These are phyloP conservation scores for Gliomastix tumulicola DNA, from an alignment of 2,329 filamentous ascomycete genomes.

Conservation along the genomic window DNA sequence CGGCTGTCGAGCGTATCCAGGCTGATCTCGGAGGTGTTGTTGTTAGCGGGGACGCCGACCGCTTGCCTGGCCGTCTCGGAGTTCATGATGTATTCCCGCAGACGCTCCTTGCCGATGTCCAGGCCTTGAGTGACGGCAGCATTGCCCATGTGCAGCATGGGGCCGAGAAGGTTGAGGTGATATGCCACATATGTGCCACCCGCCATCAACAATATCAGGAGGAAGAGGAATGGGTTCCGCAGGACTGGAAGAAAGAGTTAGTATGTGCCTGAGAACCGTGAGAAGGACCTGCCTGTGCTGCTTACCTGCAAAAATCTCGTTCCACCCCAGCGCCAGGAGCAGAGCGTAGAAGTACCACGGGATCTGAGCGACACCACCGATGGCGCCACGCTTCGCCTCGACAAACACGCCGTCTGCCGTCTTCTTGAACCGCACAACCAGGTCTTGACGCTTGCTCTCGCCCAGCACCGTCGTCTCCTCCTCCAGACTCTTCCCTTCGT, in stretches of 20 bases:
- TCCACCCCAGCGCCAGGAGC: conserved; percentile 91
- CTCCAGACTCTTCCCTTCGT: conserved; percentile 88
- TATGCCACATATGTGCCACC: conserved; percentile 84
- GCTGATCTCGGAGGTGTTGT: conserved; percentile 37
- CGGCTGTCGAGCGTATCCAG: conserved; percentile 54
- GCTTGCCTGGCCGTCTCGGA: conserved; percentile 82
- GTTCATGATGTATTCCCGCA: conserved; percentile 82
- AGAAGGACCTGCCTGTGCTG: conserved; percentile 1
- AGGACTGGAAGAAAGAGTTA: conserved; percentile 53
- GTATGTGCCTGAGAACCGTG: background rate
- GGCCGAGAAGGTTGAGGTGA: conserved; percentile 89
- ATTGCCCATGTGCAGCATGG: conserved; percentile 91
- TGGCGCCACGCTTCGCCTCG: conserved; percentile 93
- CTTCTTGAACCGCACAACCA: conserved; percentile 95
- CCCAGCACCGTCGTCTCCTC: conserved; percentile 95
- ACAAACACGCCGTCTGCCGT: conserved; percentile 96
- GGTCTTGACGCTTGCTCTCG: conserved; percentile 83
- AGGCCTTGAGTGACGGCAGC: conserved; percentile 81
- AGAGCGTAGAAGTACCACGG: conserved; percentile 92
- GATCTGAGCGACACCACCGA: conserved; percentile 89
- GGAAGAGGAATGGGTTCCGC: conserved; percentile 87
- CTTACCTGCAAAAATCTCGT: conserved; percentile 91
- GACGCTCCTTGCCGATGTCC: conserved; percentile 84
- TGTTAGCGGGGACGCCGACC: conserved; percentile 62
- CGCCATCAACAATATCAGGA: conserved; percentile 72